These are phyloP conservation scores for Trichoderma arundinaceum DNA, from an alignment of 2,329 filamentous ascomycete species.

Conservation along the genomic window DNA sequence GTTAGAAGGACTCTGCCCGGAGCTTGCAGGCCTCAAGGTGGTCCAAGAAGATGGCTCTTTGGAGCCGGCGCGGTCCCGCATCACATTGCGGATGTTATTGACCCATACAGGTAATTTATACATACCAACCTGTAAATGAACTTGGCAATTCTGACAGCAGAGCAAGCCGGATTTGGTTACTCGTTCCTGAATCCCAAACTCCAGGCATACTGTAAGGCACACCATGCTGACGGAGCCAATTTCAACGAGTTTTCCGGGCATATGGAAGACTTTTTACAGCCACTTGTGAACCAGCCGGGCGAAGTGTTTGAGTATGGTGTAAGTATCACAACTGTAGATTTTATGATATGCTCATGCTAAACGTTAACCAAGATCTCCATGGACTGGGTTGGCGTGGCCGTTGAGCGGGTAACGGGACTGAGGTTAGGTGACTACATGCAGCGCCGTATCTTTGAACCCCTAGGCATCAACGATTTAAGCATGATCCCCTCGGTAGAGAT, in stretches of 20 bases:
- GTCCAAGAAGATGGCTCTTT: slow-evolving; percentile 6
- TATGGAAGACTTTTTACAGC: slow-evolving; percentile 9
- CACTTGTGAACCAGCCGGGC: slow-evolving; percentile 7
- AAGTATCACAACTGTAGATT: neutral
- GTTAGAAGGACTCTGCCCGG: neutral
- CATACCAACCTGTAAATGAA: neutral
- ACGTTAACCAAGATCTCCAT: neutral
- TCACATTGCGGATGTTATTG: neutral
- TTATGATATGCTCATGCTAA: neutral
- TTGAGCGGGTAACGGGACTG: neutral
- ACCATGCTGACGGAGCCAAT: neutral
- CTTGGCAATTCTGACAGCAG: neutral
- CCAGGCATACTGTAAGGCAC: neutral
- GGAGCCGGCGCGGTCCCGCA: neutral
- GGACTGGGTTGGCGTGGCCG: neutral
- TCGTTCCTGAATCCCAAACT: neutral
- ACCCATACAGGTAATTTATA: neutral
- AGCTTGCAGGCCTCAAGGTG: slow-evolving; percentile 8
- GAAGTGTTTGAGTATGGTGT: slow-evolving; percentile 1
- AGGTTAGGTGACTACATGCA: neutral
- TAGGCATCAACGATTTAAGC: neutral
- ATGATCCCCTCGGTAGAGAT: neutral
- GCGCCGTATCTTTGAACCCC: neutral
- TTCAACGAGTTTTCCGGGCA: slow-evolving; percentile 10
- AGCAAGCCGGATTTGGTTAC: neutral